Evolutionary conservation across 2,329 filamentous ascomycete species (phyloP), one percentile per base, ranked within the genome.

Genomic region (Scedosporium minutisporum): DNA sequence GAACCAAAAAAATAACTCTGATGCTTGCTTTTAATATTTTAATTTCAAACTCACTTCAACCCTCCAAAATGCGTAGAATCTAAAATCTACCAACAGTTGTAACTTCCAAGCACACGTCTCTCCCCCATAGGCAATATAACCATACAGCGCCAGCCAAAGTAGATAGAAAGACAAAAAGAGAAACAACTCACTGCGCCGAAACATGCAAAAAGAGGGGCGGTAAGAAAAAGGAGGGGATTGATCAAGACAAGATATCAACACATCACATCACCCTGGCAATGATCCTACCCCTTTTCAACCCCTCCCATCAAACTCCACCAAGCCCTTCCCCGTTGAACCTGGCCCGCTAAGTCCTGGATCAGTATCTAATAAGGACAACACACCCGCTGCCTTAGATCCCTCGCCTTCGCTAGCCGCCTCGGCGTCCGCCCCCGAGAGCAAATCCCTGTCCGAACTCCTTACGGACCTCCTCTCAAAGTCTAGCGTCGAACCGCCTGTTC

Each of bases 401-500:
- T 76, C 2, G 66, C 65, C 60, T 21, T 55, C 27, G 66, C 69
- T 27, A 12, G 83, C 83, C 0, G 88, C 86, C 66, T 86, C 84
- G 2, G 86, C 89, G 71, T 93, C 90, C 1, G 87, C 87, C 0
- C 88, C 90, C 67, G 89, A 87, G 14, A 93, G 74, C 14, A 93
- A 73, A 71, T 91, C 89, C 61, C 86, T 78, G 72, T 92, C 88
- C 58, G 83, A 82, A 62, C 85, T 87, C 65, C 83, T 80, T 21
- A 89, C 86, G 61, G 84, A 85, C 64, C 86, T 79, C 25, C 84
- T 78, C 69, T 88, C 86, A 0, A 82, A 75, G 65, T 88, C 86
- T 6, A 55, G 16, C n/a, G 33, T 44, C n/a, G 59, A 61, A 21
- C 42, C 44, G n/a, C 14, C 59, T 2, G 42, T 51, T 5, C 42